These are phyloP conservation scores for Trifolium pratense DNA, from an alignment of 306 rosid genomes.

Conservation along the genomic window DNA sequence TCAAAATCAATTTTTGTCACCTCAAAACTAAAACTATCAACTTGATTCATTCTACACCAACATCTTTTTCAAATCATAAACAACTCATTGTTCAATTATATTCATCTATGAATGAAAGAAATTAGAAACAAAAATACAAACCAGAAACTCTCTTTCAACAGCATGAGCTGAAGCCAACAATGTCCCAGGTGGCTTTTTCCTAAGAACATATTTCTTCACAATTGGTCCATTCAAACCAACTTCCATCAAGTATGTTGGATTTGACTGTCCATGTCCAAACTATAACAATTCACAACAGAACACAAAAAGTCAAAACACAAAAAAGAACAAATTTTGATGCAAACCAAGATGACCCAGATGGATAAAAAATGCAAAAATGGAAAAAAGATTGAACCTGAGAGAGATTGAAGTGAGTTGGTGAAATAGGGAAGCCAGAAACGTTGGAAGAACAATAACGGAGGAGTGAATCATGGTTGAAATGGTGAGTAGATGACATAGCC, in stretches of 20 bases:
- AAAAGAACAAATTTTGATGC: constrained; percentile 12
- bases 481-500: constrained; percentile 54
- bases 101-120: background rate
- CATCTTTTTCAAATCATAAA: constrained; percentile 23
- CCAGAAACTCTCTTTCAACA: constrained; percentile 94
- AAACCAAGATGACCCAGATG: constrained; percentile 21
- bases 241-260: constrained; percentile 87
- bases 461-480: constrained; percentile 59
- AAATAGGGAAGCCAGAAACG: constrained; percentile 66
- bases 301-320: background rate
- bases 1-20: background rate
- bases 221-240: constrained; percentile 51
- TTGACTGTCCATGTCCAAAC: constrained; percentile 97
- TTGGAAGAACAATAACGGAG: constrained; percentile 70
- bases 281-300: constrained; percentile 36
- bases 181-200: constrained; percentile 88
- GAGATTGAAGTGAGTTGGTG: constrained; percentile 64
- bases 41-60: background rate
- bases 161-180: constrained; percentile 93
- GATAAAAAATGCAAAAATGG: background rate
- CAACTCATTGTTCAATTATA: background rate
- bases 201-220: constrained; percentile 73
- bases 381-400: constrained; percentile 62
- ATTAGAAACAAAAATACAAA: constrained; percentile 25
- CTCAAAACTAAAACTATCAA: background rate